Percentiles rank a stretch among this genome's conserved stretches.
These are phyloP conservation scores for Talaromyces albobiverticillius DNA, from an alignment of 2,329 filamentous ascomycete species.

Conservation along the genomic window DNA sequence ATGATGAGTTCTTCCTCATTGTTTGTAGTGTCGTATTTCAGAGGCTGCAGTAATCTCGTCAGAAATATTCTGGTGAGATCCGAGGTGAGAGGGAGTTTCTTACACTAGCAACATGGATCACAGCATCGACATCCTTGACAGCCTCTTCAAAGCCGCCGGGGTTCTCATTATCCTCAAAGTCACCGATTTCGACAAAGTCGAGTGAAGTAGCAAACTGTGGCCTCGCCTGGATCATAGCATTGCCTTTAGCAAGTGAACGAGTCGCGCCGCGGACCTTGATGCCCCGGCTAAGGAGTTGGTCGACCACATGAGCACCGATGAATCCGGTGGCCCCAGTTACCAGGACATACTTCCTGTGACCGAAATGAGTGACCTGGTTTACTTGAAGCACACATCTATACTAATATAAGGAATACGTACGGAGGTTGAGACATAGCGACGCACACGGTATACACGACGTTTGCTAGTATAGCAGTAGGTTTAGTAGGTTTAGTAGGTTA, in stretches of 20 bases:
- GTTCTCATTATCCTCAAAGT: conserved; percentile 8
- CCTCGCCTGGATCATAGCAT: conserved; percentile 13
- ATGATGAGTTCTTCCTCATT: conserved; percentile 16
- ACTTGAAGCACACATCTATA: no score
- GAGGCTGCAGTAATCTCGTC: background rate
- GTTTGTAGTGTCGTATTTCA: conserved; percentile 9
- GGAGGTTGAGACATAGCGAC: no score
- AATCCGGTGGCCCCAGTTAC: conserved; percentile 28
- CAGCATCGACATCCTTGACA: conserved; percentile 10
- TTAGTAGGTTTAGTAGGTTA: no score
- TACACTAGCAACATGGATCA: conserved; percentile 15
- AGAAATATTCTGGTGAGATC: background rate
- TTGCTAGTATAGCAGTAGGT: no score
- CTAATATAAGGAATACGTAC: no score
- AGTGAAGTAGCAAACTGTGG: conserved; percentile 9
- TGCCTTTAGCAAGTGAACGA: conserved; percentile 15
- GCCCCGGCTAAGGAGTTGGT: conserved; percentile 17
- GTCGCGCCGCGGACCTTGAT: conserved; percentile 17
- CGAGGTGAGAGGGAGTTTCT: background rate
- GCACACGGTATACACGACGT: no score
- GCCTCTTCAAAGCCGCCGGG: conserved; percentile 7
- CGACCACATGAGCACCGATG: conserved; percentile 26
- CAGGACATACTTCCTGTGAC: conserved; percentile 14
- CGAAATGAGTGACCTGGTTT: no score
- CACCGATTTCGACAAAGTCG: conserved; percentile 14